A percentile compares a stretch with the other conserved stretches of the same genome.
Evolutionary conservation across 2,329 filamentous ascomycete genomes (phyloP).

Genomic region (Microsporum audouinii): DNA sequence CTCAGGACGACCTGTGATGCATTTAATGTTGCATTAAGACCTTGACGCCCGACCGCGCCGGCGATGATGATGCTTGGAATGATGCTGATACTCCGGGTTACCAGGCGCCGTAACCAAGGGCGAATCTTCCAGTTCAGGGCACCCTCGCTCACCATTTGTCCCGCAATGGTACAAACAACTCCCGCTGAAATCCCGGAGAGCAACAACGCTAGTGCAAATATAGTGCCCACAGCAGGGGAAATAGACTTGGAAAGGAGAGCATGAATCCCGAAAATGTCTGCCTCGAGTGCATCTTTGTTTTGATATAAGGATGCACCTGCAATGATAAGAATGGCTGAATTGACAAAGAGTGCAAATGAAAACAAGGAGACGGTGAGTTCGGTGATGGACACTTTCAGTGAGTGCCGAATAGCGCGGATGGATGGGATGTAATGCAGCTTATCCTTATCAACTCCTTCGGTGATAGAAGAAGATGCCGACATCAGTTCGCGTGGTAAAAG

Average conservation of each 20-base stretch:
- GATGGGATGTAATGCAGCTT: slow-evolving; percentile 54
- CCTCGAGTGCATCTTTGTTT: slow-evolving; percentile 49
- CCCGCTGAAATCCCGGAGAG: slow-evolving; percentile 71
- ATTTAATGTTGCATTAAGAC: slow-evolving; percentile 60
- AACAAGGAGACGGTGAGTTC: slow-evolving; percentile 64
- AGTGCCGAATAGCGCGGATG: slow-evolving; percentile 58
- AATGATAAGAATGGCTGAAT: slow-evolving; percentile 70
- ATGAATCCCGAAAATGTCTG: slow-evolving; percentile 77
- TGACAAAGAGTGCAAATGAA: slow-evolving; percentile 75
- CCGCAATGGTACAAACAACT: slow-evolving; percentile 79
- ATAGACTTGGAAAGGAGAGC: slow-evolving; percentile 56
- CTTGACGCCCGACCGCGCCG: slow-evolving; percentile 59
- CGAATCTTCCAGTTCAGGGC: slow-evolving; percentile 61
- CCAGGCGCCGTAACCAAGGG: slow-evolving; percentile 66
- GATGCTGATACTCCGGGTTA: slow-evolving; percentile 71
- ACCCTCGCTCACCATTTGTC: slow-evolving; percentile 80
- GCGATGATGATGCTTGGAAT: slow-evolving; percentile 75
- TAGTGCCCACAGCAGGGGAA: slow-evolving; percentile 61
- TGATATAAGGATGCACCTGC: slow-evolving; percentile 58
- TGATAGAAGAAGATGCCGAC: slow-evolving; percentile 18
- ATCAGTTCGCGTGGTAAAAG: slow-evolving; percentile 19
- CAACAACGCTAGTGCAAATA: slow-evolving; percentile 74
- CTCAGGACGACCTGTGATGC: slow-evolving; percentile 68
- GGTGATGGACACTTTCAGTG: slow-evolving; percentile 59
- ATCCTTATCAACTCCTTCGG: slow-evolving; percentile 36